phyloP scores from a whole-genome alignment of 2,329 filamentous ascomycete species.

The Aspergillus felis region DNA sequence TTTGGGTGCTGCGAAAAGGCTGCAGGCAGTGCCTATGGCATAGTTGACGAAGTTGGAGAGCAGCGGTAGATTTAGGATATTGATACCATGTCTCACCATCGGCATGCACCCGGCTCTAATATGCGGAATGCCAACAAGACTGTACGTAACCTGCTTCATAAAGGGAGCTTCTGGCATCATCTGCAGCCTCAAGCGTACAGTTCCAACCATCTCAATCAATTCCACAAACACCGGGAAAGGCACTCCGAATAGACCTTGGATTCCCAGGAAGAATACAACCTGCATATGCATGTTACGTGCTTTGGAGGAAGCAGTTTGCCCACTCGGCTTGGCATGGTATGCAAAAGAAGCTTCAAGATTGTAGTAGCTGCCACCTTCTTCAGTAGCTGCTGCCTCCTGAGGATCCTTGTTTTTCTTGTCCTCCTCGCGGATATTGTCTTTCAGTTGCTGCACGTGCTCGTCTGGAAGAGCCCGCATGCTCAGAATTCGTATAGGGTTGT shows the following conservation, averaged over 20 bases:
- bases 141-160: constrained; percentile 86
- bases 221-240: constrained; percentile 87
- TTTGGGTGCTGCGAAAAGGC: constrained; percentile 92
- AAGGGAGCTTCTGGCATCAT: constrained; percentile 90
- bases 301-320: constrained; percentile 68
- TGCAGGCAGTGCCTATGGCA: constrained; percentile 79
- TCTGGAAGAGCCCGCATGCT: constrained; percentile 84
- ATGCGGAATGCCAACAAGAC: constrained; percentile 88
- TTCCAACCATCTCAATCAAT: constrained; percentile 84
- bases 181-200: constrained; percentile 74
- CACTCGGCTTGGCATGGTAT: constrained; percentile 79
- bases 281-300: constrained; percentile 97
- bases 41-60: constrained; percentile 98
- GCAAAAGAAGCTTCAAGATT: constrained; percentile 88
- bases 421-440: constrained; percentile 72
- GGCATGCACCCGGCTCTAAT: constrained; percentile 86
- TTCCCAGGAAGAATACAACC: constrained; percentile 85
- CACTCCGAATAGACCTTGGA: constrained; percentile 84
- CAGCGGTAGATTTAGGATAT: constrained; percentile 83
- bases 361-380: constrained; percentile 88
- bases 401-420: constrained; percentile 79
- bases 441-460: constrained; percentile 73
- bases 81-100: constrained; percentile 86
- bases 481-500: constrained; percentile 82
- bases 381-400: constrained; percentile 80